Evolutionary conservation across 2,329 filamentous ascomycete species (phyloP), one percentile per base, ranked within the genome.

Genomic region (Neurospora crassa): DNA sequence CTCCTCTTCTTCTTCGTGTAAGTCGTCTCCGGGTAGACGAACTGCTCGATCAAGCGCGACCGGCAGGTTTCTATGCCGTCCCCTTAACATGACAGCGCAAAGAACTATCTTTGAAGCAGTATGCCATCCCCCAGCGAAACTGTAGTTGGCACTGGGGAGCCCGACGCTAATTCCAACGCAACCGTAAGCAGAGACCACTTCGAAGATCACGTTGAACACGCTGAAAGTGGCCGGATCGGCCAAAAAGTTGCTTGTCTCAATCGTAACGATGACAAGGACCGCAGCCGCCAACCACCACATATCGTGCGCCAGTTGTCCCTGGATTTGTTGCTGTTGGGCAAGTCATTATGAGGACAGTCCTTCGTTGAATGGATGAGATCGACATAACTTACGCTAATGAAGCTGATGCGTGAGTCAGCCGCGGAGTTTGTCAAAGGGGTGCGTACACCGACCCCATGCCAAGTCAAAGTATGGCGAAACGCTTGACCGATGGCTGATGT

Each of bases 231-330:
- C 79, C 0, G 87, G 87, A 71, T 89, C 84, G 20, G 79, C 76
- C 1, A 83, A 78, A 72, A 88, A 88, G 70, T 87, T 83, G 11
- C 81, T 79, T 1, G 85, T 86, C 77, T 90, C 88, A 68, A 88
- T 87, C 71, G 86, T 85, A 40, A 84, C 82, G 72, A 91, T 89
- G 37, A 88, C 79, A n/a, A 90, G 81, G 5, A 89, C 84, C 0
- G 87, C 87, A 0, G 90, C 78, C 1, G 87, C 84, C 16, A 91
- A 83, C 83, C 86, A 89, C 89, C 88, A 91, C 12, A 90, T 81
- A 75, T 91, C 89, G 76, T 90, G 88, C 10, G 87, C 86, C 2
- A 91, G 82, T 75, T 91, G 89, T 18, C 85, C 84, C 40, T 86
- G 84, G 14, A 90, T 80, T 76, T 90, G 88, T 71, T 85, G 82